Evolutionary conservation across 768 basidiomycete species (phyloP), one percentile per base, ranked within the genome.

Genomic region (Tulasnella sp.): DNA sequence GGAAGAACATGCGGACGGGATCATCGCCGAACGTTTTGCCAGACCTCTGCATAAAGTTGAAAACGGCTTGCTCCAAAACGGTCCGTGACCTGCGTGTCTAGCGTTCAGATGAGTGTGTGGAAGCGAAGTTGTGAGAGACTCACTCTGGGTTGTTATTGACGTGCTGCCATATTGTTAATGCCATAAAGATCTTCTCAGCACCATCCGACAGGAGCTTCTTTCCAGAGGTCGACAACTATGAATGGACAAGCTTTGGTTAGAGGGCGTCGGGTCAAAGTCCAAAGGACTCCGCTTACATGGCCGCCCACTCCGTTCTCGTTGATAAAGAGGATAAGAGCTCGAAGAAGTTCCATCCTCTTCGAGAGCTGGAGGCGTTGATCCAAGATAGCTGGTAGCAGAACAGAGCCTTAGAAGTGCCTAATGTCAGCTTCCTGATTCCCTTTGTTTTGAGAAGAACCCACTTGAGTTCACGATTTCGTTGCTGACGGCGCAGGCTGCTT

Each of bases 1-100:
- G 88, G 88, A 98, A 96, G 86, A 98, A 98, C 3, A 90, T 87
- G 48, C 96, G 88, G 80, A 95, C 88, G 26, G 91, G 84, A 82
- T 98, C 96, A 82, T 95, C 90, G 80, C 91, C 87, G 77, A 88
- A 82, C 11, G 84, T 86, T 81, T 91, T 85, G 23, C 87, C 86
- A 39, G 87, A 81, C 75, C 89, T 87, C 18, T 87, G 85, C 90
- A 95, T 93, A 82, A 91, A 93, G 3, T 85, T 84, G 70, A 89
- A 86, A 35, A 96, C 90, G 0, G 90, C 88, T 69, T 94, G 81
- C 32, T 81, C 90, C 61, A 92, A 89, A 46, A 96, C 86, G 1
- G 16, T 26, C 7, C 67, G 44, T 18, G 74, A 74, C 23, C 79
- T 79, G 35, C 23, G 74, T n/a, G 1, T 13, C 11, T 46, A 35